Percentiles rank a stretch among this genome's conserved stretches.
These are phyloP conservation scores for Myrmaecium sp. DNA, from an alignment of 2,329 filamentous ascomycete genomes.

Conservation along the genomic window DNA sequence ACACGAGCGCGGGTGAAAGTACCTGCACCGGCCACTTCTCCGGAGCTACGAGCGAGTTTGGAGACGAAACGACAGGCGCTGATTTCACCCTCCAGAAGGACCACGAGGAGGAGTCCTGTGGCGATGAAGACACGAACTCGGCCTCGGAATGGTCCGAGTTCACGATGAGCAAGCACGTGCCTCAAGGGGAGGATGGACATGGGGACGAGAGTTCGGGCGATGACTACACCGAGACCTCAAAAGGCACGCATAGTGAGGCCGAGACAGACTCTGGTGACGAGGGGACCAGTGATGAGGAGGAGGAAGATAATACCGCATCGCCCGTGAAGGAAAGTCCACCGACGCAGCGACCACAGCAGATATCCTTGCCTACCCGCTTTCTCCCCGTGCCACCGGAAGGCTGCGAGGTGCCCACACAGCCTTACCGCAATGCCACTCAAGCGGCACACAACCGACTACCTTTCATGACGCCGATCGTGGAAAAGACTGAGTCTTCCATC, in stretches of 20 bases:
- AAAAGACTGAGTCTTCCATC: constrained; percentile 81
- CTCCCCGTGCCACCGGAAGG: constrained; percentile 72
- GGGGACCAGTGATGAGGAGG: constrained; percentile 14
- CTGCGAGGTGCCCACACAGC: constrained; percentile 61
- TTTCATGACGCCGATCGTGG: constrained; percentile 98
- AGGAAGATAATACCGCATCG: constrained; percentile 30
- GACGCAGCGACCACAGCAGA: no score
- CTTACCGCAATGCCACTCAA: constrained; percentile 64
- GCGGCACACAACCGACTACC: constrained; percentile 80
- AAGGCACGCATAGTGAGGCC: not conserved
- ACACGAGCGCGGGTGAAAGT: constrained; percentile 74
- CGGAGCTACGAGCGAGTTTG: constrained; percentile 44
- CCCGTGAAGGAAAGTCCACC: no score
- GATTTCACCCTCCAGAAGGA: constrained; percentile 33
- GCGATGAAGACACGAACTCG: constrained; percentile 23
- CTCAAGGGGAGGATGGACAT: constrained; percentile 24
- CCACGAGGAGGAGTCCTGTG: constrained; percentile 10
- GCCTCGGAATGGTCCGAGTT: constrained; percentile 84
- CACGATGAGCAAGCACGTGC: constrained; percentile 54
- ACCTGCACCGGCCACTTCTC: constrained; percentile 61
- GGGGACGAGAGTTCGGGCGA: constrained; percentile 20
- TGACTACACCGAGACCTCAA: constrained; percentile 14
- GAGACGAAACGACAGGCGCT: constrained; percentile 37
- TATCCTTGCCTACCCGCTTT: constrained; percentile 41
- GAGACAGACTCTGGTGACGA: constrained; percentile 14